phyloP scores from a whole-genome alignment of 805 yeast genomes.

The Clavispora phyllophila region DNA sequence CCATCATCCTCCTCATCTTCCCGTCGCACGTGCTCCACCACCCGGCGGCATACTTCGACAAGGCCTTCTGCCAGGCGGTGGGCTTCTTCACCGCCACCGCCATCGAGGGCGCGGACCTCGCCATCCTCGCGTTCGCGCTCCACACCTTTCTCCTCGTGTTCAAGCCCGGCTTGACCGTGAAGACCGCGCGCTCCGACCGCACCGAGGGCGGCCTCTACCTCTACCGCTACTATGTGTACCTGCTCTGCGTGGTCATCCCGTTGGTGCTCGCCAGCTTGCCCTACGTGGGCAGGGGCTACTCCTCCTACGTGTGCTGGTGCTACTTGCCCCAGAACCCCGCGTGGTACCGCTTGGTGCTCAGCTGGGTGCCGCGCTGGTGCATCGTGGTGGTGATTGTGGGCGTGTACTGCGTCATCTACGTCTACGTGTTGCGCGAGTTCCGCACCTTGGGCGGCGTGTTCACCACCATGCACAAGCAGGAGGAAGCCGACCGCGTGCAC shows the following conservation, averaged over 20 bases:
- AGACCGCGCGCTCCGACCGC: constrained; percentile 33
- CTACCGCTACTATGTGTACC: constrained; percentile 54
- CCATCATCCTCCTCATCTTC: constrained; percentile 59
- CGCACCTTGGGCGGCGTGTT: constrained; percentile 47
- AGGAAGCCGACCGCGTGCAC: constrained; percentile 5
- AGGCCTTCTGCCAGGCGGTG: constrained; percentile 53
- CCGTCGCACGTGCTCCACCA: constrained; percentile 54
- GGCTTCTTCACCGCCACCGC: constrained; percentile 81
- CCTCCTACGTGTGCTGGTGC: constrained; percentile 68
- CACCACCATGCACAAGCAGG: constrained; percentile 24
- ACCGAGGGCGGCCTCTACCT: constrained; percentile 71
- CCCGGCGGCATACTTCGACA: constrained; percentile 40
- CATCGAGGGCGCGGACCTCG: constrained; percentile 82
- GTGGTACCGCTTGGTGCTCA: constrained; percentile 68
- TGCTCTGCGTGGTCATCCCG: constrained; percentile 56
- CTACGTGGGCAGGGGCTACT: constrained; percentile 56
- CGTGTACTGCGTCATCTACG: constrained; percentile 66
- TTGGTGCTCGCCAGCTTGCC: constrained; percentile 66
- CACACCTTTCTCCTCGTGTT: constrained; percentile 76
- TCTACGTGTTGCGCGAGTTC: constrained; percentile 64
- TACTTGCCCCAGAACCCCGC: constrained; percentile 66
- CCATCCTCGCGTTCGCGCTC: constrained; percentile 75
- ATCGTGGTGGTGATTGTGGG: constrained; percentile 57
- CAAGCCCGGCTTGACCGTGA: constrained; percentile 46
- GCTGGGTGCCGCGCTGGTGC: constrained; percentile 79